Evolutionary conservation across 2,329 filamentous ascomycete species (phyloP).

Genomic region (Fusarium sp.): DNA sequence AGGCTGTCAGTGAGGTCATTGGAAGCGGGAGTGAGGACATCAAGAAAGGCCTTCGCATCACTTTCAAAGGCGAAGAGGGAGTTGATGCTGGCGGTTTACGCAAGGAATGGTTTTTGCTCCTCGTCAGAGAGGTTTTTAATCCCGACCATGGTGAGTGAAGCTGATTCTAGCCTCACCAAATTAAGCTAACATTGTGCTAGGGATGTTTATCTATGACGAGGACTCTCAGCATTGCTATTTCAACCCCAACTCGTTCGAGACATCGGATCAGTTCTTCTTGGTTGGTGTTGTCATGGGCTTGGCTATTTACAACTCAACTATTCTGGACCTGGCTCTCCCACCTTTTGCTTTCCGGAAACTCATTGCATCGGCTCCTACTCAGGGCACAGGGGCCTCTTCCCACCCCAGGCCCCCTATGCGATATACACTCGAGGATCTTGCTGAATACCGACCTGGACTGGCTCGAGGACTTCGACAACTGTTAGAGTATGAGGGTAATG

Average conservation of each 20-base stretch:
- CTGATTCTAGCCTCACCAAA: neutral
- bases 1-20: slow-evolving; percentile 83
- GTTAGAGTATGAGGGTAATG: slow-evolving; percentile 83
- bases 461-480: slow-evolving; percentile 78
- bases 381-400: slow-evolving; percentile 61
- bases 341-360: slow-evolving; percentile 91
- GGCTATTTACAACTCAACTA: slow-evolving; percentile 94
- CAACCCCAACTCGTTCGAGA: slow-evolving; percentile 88
- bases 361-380: slow-evolving; percentile 74
- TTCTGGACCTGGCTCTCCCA: slow-evolving; percentile 85
- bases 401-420: slow-evolving; percentile 69
- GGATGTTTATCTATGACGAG: slow-evolving; percentile 91
- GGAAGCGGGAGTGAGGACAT: slow-evolving; percentile 82
- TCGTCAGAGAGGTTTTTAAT: slow-evolving; percentile 89
- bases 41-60: slow-evolving; percentile 87
- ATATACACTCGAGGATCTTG: slow-evolving; percentile 81
- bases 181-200: slow-evolving; percentile 53
- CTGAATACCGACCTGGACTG: slow-evolving; percentile 78
- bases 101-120: slow-evolving; percentile 93
- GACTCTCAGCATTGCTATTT: slow-evolving; percentile 93
- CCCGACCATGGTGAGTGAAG: slow-evolving; percentile 77
- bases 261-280: slow-evolving; percentile 88
- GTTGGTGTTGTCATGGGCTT: slow-evolving; percentile 87
- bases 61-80: slow-evolving; percentile 87
- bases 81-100: slow-evolving; percentile 87